These are phyloP conservation scores for Pinus tabuliformis DNA, from an alignment of 75 land plant genomes.

Conservation along the genomic window DNA sequence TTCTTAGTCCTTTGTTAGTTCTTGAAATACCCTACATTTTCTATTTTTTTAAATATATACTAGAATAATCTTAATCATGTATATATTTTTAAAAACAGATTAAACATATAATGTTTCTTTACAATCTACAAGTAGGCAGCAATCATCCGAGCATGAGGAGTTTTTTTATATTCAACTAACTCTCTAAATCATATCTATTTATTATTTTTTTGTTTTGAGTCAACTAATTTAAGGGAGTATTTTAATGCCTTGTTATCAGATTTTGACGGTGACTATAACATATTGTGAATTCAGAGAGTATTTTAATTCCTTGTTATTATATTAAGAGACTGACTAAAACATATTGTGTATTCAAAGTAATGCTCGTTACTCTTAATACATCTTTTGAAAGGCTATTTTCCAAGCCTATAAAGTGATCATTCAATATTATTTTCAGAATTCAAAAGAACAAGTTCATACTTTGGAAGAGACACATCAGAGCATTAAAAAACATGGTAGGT, in stretches of 20 bases:
- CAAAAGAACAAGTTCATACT: not conserved
- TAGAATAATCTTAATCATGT: not conserved
- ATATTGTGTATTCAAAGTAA: not conserved
- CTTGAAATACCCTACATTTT: not conserved
- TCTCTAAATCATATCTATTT: not conserved
- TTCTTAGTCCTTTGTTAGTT: not conserved
- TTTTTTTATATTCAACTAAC: not conserved
- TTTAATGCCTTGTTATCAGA: not conserved
- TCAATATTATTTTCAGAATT: slow-evolving; percentile 7
- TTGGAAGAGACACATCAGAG: slow-evolving; percentile 1
- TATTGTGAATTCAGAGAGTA: not conserved
- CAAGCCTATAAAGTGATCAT: not conserved
- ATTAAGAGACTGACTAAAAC: no score
- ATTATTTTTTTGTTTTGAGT: not conserved
- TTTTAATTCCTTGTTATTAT: no score
- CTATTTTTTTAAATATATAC: not conserved
- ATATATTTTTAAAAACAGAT: not conserved
- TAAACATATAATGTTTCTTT: not conserved
- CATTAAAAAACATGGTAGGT: not conserved
- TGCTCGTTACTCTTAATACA: not conserved
- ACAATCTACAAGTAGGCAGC: not conserved
- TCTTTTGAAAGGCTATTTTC: not conserved
- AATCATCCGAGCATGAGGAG: not conserved
- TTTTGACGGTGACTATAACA: not conserved
- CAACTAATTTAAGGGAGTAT: not conserved